These are phyloP conservation scores for Neurospora sp. DNA, from an alignment of 495 filamentous ascomycete species.

Conservation along the genomic window DNA sequence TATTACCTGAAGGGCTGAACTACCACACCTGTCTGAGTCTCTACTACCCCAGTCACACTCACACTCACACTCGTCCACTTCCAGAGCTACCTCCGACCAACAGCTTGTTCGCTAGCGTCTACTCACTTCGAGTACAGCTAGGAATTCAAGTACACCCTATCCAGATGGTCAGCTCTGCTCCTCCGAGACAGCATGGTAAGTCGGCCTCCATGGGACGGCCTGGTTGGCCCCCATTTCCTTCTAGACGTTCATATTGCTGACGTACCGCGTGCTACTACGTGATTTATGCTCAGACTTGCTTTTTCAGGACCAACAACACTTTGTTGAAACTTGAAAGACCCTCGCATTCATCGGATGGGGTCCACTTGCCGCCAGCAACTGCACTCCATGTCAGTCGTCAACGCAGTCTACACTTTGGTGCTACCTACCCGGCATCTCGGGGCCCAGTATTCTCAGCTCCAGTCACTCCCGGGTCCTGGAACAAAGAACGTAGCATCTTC, in stretches of 20 bases:
- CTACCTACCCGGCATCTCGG: not conserved
- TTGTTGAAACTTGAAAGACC: not conserved
- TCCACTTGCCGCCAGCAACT: not conserved
- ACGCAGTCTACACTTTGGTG: not conserved
- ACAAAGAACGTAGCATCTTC: not conserved
- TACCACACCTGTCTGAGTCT: not conserved
- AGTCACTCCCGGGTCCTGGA: not conserved
- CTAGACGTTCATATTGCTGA: not conserved
- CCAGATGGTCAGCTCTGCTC: not conserved
- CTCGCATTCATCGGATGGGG: not conserved
- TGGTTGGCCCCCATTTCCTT: not conserved
- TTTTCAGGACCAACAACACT: not conserved
- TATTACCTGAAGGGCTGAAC: not conserved
- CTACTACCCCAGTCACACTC: not conserved
- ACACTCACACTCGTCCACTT: not conserved
- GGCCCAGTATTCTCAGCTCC: not conserved
- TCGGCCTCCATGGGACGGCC: not conserved
- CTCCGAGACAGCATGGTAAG: not conserved
- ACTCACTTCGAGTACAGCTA: not conserved
- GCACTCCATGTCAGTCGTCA: not conserved
- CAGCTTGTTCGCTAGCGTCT: not conserved
- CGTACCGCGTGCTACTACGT: not conserved
- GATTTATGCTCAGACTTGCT: not conserved
- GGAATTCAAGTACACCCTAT: not conserved
- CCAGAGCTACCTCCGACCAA: not conserved